Percentiles rank a stretch among this genome's conserved stretches.
Evolutionary conservation across 495 filamentous ascomycete genomes (phyloP).

Genomic region (Cudoniella acicularis): DNA sequence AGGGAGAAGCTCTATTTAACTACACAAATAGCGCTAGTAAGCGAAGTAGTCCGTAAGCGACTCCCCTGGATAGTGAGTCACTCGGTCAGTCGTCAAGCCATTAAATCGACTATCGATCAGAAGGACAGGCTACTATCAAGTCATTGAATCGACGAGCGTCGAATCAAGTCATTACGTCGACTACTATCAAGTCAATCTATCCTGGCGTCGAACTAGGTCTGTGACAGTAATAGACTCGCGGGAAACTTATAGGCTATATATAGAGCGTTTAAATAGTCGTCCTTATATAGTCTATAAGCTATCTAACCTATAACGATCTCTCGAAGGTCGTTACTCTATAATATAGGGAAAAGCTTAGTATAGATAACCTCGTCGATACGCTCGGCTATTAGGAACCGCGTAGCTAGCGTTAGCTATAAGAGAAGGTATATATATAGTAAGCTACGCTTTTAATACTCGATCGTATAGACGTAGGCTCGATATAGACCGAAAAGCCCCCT

Average conservation of each 20-base stretch:
- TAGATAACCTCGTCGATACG: conserved; percentile 6
- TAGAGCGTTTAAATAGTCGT: background rate
- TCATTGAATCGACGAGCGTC: too few relatives aligned
- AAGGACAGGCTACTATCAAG: too few relatives aligned
- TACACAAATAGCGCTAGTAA: too few relatives aligned
- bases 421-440: conserved; percentile 12
- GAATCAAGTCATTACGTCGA: too few relatives aligned
- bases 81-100: too few relatives aligned
- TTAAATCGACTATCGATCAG: too few relatives aligned
- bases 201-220: too few relatives aligned
- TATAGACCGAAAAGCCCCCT: conserved; percentile 12
- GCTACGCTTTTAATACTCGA: conserved; percentile 19
- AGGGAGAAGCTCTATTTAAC: too few relatives aligned
- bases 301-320: conserved; percentile 1
- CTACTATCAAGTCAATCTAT: too few relatives aligned
- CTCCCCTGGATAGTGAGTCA: too few relatives aligned
- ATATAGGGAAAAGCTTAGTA: conserved; percentile 1
- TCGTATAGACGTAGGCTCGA: conserved; percentile 12
- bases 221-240: background rate
- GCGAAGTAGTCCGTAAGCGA: too few relatives aligned
- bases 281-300: background rate
- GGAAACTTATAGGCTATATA: background rate
- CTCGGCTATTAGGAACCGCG: background rate
- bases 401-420: background rate
- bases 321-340: background rate